Percentiles rank a stretch among this genome's conserved stretches.
These are phyloP conservation scores for Begonia masoniana DNA, from an alignment of 306 rosid species.

Conservation along the genomic window DNA sequence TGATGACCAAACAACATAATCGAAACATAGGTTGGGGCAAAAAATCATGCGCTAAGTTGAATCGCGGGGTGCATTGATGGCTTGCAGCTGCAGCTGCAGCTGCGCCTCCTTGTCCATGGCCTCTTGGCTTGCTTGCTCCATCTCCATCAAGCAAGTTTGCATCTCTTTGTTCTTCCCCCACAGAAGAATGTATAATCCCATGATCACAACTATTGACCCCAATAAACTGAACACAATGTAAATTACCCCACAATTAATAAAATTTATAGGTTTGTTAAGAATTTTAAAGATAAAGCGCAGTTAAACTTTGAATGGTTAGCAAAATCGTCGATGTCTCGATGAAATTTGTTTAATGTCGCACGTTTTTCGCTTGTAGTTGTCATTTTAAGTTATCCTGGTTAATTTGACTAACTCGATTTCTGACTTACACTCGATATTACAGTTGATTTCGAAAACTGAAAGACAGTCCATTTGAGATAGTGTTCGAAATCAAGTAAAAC, in stretches of 20 bases:
- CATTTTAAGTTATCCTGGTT: too few species aligned
- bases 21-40: background rate
- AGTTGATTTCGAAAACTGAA: too few species aligned
- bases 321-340: too few species aligned
- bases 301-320: too few species aligned
- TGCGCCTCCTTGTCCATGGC: constrained; percentile 2
- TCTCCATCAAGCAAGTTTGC: constrained; percentile 32
- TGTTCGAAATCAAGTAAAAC: too few species aligned
- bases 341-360: background rate
- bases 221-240: constrained; percentile 29
- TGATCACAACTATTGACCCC: constrained; percentile 65
- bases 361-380: too few species aligned
- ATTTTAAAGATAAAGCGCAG: too few species aligned
- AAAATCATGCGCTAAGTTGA: background rate
- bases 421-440: too few species aligned
- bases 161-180: constrained; percentile 85
- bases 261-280: too few species aligned
- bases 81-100: background rate
- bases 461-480: too few species aligned
- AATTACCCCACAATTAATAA: background rate
- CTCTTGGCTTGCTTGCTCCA: constrained; percentile 20
- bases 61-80: background rate
- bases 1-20: too few species aligned
- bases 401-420: background rate
- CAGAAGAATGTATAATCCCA: constrained; percentile 70